Evolutionary conservation across 1,284 basidiomycete species (phyloP).

Genomic region (Pseudozyma pruni): DNA sequence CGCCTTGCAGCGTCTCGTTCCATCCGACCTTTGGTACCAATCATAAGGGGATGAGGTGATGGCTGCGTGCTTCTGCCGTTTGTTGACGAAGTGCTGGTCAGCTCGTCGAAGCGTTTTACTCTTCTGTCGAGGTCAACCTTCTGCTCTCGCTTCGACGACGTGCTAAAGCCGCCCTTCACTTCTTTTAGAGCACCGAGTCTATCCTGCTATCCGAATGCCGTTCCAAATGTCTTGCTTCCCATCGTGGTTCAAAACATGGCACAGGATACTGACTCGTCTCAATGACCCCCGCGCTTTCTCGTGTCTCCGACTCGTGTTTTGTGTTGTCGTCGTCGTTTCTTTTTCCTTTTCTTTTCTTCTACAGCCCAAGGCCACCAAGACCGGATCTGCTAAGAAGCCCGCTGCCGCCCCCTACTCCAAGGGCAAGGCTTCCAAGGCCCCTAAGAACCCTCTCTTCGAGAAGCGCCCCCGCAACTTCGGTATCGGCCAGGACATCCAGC

Average conservation of each 20-base stretch:
- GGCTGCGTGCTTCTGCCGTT: constrained; percentile 9
- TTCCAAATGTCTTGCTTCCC: constrained; percentile 41
- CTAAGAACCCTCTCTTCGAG: constrained; percentile 98
- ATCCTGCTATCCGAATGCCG: constrained; percentile 32
- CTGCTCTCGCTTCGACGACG: constrained; percentile 9
- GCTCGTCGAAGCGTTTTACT: constrained; percentile 8
- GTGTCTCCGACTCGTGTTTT: constrained; percentile 1
- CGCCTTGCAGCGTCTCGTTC: constrained; percentile 18
- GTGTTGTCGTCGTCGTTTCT: constrained; percentile 3
- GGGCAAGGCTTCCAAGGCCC: constrained; percentile 70
- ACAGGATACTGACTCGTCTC: constrained; percentile 65
- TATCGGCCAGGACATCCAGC: constrained; percentile 95
- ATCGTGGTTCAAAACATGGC: constrained; percentile 40
- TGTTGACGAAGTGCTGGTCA: constrained; percentile 31
- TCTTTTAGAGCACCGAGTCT: constrained; percentile 65
- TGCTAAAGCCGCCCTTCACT: constrained; percentile 12
- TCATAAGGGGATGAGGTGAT: constrained; percentile 35
- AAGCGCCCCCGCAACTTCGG: constrained; percentile 89
- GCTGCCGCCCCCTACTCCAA: constrained; percentile 63
- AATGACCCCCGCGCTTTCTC: constrained; percentile 58
- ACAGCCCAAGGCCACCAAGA: constrained; percentile 67
- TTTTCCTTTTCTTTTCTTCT: constrained; percentile 10
- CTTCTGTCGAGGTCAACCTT: constrained; percentile 34
- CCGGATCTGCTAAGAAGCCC: constrained; percentile 63
- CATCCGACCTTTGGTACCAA: constrained; percentile 23